Conservation (phyloP, 1,139 yeast species). For the Eremothecium gossypii region DNA sequence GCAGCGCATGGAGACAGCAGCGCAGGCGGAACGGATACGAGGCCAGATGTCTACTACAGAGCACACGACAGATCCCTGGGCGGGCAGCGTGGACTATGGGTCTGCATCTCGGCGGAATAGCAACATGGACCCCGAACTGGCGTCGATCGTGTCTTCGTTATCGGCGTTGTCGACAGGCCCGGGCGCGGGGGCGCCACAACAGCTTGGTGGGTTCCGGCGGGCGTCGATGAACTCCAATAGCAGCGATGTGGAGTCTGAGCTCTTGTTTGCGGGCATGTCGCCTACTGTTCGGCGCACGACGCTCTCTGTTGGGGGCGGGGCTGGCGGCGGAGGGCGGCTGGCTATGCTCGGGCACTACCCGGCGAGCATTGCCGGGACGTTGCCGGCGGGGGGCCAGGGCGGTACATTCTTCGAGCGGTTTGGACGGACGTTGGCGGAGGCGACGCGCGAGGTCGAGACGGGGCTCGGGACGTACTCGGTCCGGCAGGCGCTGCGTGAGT, state of each 20-base stretch:
- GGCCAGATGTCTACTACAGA: constrained; percentile 3
- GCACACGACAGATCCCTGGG: constrained; percentile 4
- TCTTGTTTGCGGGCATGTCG: constrained; percentile 11
- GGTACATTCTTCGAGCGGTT: constrained; percentile 29
- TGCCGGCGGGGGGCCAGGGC: constrained; percentile 4
- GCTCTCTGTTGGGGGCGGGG: constrained; percentile 21
- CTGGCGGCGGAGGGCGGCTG: constrained; percentile 10
- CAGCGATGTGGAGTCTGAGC: constrained; percentile 22
- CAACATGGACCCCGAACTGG: constrained; percentile 27
- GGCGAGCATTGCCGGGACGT: constrained; percentile 15
- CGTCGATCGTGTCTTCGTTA: constrained; percentile 29
- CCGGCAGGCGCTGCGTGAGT: constrained; percentile 7
- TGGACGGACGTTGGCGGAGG: constrained; percentile 29
- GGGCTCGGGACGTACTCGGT: constrained; percentile 7
- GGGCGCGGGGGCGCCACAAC: constrained; percentile 9
- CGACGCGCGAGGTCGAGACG: constrained; percentile 27
- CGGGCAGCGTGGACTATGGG: constrained; percentile 1
- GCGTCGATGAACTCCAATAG: constrained; percentile 22
- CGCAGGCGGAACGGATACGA: too few species aligned
- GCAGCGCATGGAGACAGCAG: too few species aligned
- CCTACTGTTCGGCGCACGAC: constrained; percentile 17
- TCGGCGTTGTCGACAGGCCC: constrained; percentile 24
- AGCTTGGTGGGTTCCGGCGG: constrained; percentile 29
- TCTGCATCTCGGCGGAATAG: constrained; percentile 2
- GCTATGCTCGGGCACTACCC: constrained; percentile 20